Evolutionary conservation across 2,329 filamentous ascomycete species (phyloP).

Genomic region (Lomentospora prolificans): DNA sequence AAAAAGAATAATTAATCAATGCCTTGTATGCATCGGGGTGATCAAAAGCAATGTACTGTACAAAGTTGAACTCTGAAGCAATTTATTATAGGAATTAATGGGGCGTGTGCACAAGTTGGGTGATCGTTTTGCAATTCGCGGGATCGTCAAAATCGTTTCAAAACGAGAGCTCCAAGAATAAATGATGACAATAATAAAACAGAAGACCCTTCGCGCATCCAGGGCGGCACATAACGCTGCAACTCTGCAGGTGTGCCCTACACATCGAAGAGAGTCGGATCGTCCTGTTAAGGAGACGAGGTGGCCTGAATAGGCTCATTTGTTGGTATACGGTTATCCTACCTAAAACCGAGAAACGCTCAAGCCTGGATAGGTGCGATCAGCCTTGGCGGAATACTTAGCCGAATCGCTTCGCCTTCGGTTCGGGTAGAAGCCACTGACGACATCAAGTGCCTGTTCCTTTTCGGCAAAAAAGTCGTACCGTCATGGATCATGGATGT

Average conservation of each 20-base stretch:
- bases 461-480: neutral
- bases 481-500: neutral
- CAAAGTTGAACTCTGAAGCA: neutral
- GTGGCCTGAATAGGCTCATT: no score
- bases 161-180: neutral
- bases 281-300: no score
- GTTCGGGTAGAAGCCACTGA: neutral
- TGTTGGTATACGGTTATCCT: no score
- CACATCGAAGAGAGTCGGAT: no score
- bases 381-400: neutral
- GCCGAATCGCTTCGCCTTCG: neutral
- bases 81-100: neutral
- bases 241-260: neutral
- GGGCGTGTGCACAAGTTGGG: neutral
- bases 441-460: neutral
- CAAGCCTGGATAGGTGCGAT: neutral
- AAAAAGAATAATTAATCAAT: neutral
- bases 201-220: neutral
- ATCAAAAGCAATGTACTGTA: neutral
- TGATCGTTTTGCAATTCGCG: constrained; percentile 1
- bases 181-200: no score
- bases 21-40: neutral
- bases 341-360: neutral
- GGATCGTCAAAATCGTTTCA: neutral
- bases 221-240: no score